Base-by-base conservation (phyloP, 805 yeast species). In the Yarrowia sp. region DNA sequence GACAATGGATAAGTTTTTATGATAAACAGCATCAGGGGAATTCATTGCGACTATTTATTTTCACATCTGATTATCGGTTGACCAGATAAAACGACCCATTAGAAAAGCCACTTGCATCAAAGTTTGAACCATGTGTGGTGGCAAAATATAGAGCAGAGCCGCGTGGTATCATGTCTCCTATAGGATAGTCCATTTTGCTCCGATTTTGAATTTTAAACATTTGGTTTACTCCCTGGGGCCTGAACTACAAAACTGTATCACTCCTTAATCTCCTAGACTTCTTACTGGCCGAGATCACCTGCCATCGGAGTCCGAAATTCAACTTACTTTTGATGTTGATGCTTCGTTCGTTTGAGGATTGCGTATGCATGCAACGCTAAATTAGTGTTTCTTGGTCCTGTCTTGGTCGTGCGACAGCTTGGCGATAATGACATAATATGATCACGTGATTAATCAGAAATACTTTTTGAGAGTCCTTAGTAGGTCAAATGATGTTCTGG, bases 91-190 rank as follows among this genome's bases (percentile, higher is more conserved):
- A 5, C n/a, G 19, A 14, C 19, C 9, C 16, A 32, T 16, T 16
- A 1, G 12, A 28, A 11, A 48, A 30, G 54, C 54, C 54, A 48
- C 54, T 30, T 16, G 17, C 26, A 48, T 30, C 24, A 14, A 30
- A 14, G 54, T 48, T 48, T 16, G 38, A 48, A 48, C 54, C 38
- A 30, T 48, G 54, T 28, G 30, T 32, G 54, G 54, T 48, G 54
- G 54, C 54, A 48, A 48, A n/a, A 48, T 28, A 48, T 48, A 48
- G 38, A 38, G 32, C 54, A 48, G 54, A 48, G 54, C 54, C 54
- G 54, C 32, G 38, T 36, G 52, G 22, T 43, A 10, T n/a, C 5
- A 17, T 24, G 32, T 41, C 43, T 9, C 11, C 16, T 19, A 0
- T 19, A 38, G 22, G 19, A 10, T 16, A 6, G 22, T 17, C 43